Evolutionary conservation across 1,139 yeast species (phyloP).

Genomic region (Scheffersomyces cryptocercus): DNA sequence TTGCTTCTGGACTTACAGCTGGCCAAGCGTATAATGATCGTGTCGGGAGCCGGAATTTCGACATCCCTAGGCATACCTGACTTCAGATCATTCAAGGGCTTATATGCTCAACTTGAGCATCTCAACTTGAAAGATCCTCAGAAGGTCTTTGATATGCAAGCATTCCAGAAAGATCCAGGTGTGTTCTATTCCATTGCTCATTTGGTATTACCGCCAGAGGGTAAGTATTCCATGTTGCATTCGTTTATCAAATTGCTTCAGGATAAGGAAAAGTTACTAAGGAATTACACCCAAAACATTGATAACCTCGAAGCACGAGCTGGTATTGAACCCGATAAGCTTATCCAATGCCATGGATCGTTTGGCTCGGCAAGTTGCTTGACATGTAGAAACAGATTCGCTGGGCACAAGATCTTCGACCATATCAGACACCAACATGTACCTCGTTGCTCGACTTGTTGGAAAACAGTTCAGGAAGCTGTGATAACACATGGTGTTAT

Average conservation of each 20-base stretch:
- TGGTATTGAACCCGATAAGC: constrained; percentile 66
- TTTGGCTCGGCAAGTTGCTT: constrained; percentile 89
- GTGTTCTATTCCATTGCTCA: constrained; percentile 87
- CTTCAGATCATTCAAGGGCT: constrained; percentile 86
- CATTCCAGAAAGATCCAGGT: constrained; percentile 75
- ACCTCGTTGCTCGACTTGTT: constrained; percentile 74
- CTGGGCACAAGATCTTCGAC: constrained; percentile 66
- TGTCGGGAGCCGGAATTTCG: constrained; percentile 96
- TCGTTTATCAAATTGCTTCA: constrained; percentile 74
- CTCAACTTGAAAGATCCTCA: constrained; percentile 84
- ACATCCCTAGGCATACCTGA: constrained; percentile 94
- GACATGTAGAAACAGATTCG: constrained; percentile 67
- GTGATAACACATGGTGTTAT: constrained; percentile 48
- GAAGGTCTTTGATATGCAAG: constrained; percentile 80
- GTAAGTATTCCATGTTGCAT: constrained; percentile 77
- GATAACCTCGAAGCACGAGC: constrained; percentile 90
- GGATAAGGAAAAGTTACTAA: constrained; percentile 72
- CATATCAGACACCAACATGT: constrained; percentile 62
- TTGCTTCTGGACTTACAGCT: constrained; percentile 9
- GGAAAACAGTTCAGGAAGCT: constrained; percentile 28
- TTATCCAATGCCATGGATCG: constrained; percentile 95
- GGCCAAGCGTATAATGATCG: constrained; percentile 61
- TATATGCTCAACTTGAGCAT: constrained; percentile 69
- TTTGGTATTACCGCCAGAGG: constrained; percentile 74
- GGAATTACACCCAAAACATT: constrained; percentile 94